Percentiles rank a stretch among this genome's conserved stretches.
Evolutionary conservation across 805 yeast species (phyloP).

Genomic region (Sugiyamaella floridensis): DNA sequence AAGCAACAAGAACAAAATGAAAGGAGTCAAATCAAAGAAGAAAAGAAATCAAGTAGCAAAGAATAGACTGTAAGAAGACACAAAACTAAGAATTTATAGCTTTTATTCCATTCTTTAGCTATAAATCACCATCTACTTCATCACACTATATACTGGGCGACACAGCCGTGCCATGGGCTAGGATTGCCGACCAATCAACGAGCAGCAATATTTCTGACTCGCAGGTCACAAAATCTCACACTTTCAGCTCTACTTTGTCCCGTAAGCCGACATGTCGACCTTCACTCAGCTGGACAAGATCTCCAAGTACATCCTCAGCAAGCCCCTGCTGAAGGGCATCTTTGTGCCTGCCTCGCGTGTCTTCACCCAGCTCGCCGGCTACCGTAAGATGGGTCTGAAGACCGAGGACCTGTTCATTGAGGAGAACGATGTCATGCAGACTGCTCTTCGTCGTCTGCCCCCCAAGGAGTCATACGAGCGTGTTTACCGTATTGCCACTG

Average conservation of each 20-base stretch:
- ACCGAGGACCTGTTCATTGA: constrained; percentile 83
- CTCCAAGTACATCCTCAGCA: constrained; percentile 68
- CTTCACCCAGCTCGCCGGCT: constrained; percentile 72
- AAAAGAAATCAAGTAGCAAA: no score
- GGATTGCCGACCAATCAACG: background rate
- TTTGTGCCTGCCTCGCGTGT: constrained; percentile 73
- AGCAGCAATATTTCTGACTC: background rate
- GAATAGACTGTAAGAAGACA: no score
- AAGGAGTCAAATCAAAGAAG: no score
- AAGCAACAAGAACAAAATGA: no score
- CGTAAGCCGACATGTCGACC: constrained; percentile 26
- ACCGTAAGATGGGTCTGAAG: constrained; percentile 88
- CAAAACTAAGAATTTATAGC: no score
- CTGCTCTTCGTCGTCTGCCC: constrained; percentile 83
- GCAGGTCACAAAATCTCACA: background rate
- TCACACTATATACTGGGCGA: background rate
- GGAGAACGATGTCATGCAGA: constrained; percentile 81
- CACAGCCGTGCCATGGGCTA: background rate
- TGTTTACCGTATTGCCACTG: constrained; percentile 84
- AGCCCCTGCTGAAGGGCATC: constrained; percentile 70
- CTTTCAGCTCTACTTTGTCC: background rate
- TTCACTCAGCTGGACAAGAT: constrained; percentile 34
- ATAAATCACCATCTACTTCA: no score
- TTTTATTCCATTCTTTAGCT: no score
- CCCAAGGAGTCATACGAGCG: constrained; percentile 80